Percentiles rank a stretch among this genome's conserved stretches.
Conservation (phyloP, 192 early-diverging fungal species). For the Haplosporangium gracile region DNA sequence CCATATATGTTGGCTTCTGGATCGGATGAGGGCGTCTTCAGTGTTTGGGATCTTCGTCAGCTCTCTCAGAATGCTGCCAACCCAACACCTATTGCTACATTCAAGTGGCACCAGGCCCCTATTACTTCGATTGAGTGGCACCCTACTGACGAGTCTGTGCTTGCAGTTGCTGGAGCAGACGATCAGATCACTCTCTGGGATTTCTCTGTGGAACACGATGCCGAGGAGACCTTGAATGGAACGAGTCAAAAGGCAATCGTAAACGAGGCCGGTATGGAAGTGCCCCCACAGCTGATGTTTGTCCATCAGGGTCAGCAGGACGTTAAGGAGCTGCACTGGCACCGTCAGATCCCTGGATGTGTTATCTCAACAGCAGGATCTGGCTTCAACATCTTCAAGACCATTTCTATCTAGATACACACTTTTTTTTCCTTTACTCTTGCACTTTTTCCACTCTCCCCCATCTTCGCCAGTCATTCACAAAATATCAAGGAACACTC, state of each 20-base stretch:
- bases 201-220: constrained; percentile 95
- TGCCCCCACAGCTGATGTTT: constrained; percentile 96
- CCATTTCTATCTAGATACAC: constrained; percentile 82
- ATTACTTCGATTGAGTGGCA: constrained; percentile 99
- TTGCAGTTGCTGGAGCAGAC: constrained; percentile 93
- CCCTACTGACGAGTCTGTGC: constrained; percentile 90
- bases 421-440: not conserved
- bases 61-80: constrained; percentile 56
- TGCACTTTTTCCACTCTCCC: not conserved
- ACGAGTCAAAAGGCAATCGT: constrained; percentile 62
- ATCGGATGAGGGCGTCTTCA: constrained; percentile 92
- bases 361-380: constrained; percentile 86
- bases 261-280: constrained; percentile 76
- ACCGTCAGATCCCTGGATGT: constrained; percentile 92
- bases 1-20: constrained; percentile 94
- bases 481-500: not conserved
- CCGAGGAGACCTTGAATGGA: constrained; percentile 83
- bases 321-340: constrained; percentile 98
- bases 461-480: not conserved
- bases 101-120: constrained; percentile 93
- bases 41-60: constrained; percentile 95
- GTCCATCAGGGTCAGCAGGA: constrained; percentile 93
- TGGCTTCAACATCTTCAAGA: constrained; percentile 98
- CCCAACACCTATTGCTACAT: constrained; percentile 87
- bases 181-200: constrained; percentile 99